Conservation (phyloP, 2,329 filamentous ascomycete genomes). For the Aspergillus aculeatus region DNA sequence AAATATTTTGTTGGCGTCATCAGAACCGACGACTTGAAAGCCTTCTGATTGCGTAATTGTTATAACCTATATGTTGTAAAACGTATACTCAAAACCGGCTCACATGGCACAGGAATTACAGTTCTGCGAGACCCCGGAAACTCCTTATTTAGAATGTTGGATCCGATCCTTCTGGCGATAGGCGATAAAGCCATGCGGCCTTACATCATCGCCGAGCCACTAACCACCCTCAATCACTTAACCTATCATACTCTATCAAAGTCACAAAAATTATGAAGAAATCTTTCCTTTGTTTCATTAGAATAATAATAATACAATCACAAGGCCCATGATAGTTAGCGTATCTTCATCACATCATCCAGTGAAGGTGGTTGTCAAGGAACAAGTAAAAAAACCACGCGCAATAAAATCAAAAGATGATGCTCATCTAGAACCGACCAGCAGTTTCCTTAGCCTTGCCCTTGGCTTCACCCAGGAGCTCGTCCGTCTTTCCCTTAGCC, state of each 20-base stretch:
- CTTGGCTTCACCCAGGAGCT: conserved; percentile 15
- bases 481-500: conserved; percentile 17
- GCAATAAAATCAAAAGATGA: not conserved
- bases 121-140: not conserved
- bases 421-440: conserved; percentile 3
- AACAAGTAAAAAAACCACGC: conserved; percentile 1
- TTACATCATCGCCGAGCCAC: not conserved
- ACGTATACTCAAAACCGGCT: not conserved
- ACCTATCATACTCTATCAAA: no score
- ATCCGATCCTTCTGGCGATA: not conserved
- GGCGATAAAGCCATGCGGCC: not conserved
- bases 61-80: no score
- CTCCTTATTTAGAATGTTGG: no score
- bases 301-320: not conserved
- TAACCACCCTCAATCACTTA: not conserved
- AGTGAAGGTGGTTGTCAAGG: not conserved
- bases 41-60: no score
- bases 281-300: not conserved
- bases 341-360: not conserved
- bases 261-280: not conserved
- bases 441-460: conserved; percentile 28
- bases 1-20: no score
- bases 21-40: no score
- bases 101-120: not conserved
- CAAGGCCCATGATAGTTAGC: not conserved